Base-by-base conservation (phyloP, 2,329 filamentous ascomycete genomes). In the Trichoderma koningii region DNA sequence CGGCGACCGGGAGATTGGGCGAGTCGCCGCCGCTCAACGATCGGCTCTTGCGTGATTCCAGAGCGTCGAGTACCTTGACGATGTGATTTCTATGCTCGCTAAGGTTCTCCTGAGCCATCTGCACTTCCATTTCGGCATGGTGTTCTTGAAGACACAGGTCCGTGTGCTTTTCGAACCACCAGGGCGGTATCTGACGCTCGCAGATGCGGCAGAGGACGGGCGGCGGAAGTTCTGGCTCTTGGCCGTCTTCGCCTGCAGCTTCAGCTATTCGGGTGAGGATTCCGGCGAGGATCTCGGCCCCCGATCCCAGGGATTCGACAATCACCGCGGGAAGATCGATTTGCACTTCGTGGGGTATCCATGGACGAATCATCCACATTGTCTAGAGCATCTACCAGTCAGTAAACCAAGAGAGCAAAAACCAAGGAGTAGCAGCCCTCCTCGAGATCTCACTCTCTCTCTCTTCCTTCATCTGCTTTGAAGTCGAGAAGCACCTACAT, bases 141-240 rank as follows among this genome's bases (percentile, higher is more conserved):
- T 99, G 95, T 75, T 99, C 95, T 75, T 98, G 93, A 63, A 97
- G 82, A 73, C 95, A 99, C 21, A 98, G 81, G 72, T 99, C 96
- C 2, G 94, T 97, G 75, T 99, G 95, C 77, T 98, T 99, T 78
- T 99, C 95, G 71, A 99, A 99, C 96, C 95, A 99, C 95, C 95
- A 99, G 0, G 94, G 93, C 5, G 92, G 92, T 67, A 99, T 98
- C 68, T 97, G 92, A 62, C 95, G 91, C 75, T 99, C 95, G 76
- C 95, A 99, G 63, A 99, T 98, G 60, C 95, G 92, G 76, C 95
- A 99, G 17, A 99, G 85, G 5, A 98, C 90, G 0, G 93, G 92
- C 0, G 94, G 93, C 3, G 92, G 92, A 5, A 92, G 92, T 10
- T 92, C 88, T 74, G 93, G 89, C 72, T 89, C 87, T 56, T 86